A percentile compares a stretch with the other conserved stretches of the same genome.
Conservation (phyloP, 805 yeast species). For the Maudiozyma bulderi region DNA sequence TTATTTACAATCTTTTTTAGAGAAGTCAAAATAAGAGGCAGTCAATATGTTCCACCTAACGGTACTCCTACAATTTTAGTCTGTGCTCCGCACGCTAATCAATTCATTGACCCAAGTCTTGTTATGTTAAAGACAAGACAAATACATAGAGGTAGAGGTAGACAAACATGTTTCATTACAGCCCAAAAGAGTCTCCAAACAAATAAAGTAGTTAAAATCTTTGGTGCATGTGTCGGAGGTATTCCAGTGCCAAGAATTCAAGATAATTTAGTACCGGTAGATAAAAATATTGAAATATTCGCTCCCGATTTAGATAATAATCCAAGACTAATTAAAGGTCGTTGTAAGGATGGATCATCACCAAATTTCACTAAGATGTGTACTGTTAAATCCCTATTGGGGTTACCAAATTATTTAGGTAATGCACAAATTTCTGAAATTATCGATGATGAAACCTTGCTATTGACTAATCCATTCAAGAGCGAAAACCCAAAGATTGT, state of each 20-base stretch:
- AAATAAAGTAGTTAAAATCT: constrained; percentile 56
- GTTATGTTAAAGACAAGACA: constrained; percentile 66
- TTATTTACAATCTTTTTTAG: constrained; percentile 46
- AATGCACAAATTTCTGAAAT: constrained; percentile 61
- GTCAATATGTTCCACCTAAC: constrained; percentile 21
- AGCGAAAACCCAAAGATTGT: constrained; percentile 36
- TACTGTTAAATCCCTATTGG: constrained; percentile 52
- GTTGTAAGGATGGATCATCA: constrained; percentile 12
- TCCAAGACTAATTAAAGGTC: constrained; percentile 52
- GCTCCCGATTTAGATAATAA: constrained; percentile 41
- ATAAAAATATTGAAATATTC: constrained; percentile 50
- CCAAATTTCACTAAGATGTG: constrained; percentile 51
- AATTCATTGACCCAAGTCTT: constrained; percentile 73
- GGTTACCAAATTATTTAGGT: constrained; percentile 72
- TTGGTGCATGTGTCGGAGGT: constrained; percentile 62
- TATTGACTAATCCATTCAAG: constrained; percentile 60
- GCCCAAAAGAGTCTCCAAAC: constrained; percentile 63
- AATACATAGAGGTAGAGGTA: constrained; percentile 34
- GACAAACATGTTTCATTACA: constrained; percentile 68
- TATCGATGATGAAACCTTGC: constrained; percentile 60
- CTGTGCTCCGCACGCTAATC: constrained; percentile 81
- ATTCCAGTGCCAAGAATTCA: constrained; percentile 91
- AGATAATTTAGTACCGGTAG: constrained; percentile 60
- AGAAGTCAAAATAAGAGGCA: constrained; percentile 66
- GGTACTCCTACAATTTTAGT: constrained; percentile 58